Percentiles rank a stretch among this genome's conserved stretches.
Evolutionary conservation across 75 land plant species (phyloP).

Genomic region (Selaginella moellendorffii): DNA sequence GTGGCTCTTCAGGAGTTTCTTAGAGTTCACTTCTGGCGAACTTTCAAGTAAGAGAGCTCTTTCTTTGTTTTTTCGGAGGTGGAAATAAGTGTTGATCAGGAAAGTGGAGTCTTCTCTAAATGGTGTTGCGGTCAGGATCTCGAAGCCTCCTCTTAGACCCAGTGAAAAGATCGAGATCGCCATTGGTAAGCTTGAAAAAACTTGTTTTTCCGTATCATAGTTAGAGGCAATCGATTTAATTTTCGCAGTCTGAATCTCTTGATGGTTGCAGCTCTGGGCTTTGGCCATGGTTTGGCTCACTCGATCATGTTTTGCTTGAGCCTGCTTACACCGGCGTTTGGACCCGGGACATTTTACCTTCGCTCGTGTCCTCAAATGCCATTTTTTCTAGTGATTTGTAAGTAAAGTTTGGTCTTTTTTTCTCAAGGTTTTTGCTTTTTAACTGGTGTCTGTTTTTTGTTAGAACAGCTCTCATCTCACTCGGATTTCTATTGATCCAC

Average conservation of each 20-base stretch:
- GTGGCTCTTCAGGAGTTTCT: constrained; percentile 67
- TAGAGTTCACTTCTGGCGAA: constrained; percentile 63
- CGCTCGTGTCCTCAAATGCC: constrained; percentile 61
- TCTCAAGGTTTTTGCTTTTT: too few relatives aligned
- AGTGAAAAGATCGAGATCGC: constrained; percentile 88
- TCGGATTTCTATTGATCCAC: constrained; percentile 69
- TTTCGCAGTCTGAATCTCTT: too few relatives aligned
- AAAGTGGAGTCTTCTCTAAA: constrained; percentile 60
- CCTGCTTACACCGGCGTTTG: constrained; percentile 84
- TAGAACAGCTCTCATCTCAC: constrained; percentile 58
- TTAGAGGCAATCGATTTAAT: too few relatives aligned
- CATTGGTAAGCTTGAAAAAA: constrained; percentile 42
- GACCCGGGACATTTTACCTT: constrained; percentile 74
- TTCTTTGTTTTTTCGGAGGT: background rate
- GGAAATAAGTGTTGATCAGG: constrained; percentile 47
- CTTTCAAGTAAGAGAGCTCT: constrained; percentile 52
- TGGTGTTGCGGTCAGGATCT: constrained; percentile 50
- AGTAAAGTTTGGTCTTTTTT: too few relatives aligned
- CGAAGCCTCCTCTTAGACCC: constrained; percentile 57
- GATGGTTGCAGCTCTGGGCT: constrained; percentile 65
- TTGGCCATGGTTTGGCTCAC: constrained; percentile 95
- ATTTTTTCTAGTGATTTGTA: constrained; percentile 76
- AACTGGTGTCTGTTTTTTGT: too few relatives aligned
- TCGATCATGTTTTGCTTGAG: constrained; percentile 88
- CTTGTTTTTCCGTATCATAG: too few relatives aligned